A percentile compares a stretch with the other conserved stretches of the same genome.
Evolutionary conservation across 164 flowering plant species (phyloP).

Genomic region (Chimonanthus praecox): DNA sequence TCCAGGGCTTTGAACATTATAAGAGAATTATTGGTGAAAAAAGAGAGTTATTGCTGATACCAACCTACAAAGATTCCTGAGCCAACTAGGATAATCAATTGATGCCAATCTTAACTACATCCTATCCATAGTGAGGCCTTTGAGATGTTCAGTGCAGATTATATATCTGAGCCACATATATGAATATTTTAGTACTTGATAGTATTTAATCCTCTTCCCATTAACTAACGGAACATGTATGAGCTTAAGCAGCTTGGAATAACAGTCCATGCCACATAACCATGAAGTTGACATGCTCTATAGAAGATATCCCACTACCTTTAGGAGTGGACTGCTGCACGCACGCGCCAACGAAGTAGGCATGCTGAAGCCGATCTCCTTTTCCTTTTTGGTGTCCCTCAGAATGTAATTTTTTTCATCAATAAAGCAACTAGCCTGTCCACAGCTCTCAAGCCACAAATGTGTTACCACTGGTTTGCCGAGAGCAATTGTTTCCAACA

Average conservation of each 20-base stretch:
- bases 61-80: no score
- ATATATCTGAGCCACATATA: neutral
- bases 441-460: conserved; percentile 86
- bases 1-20: no score
- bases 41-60: no score
- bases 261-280: neutral
- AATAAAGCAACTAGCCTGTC: conserved; percentile 68
- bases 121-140: neutral
- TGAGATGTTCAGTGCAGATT: neutral
- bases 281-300: neutral
- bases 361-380: conserved; percentile 83
- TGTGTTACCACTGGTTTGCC: conserved; percentile 88
- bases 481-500: conserved; percentile 89
- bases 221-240: neutral
- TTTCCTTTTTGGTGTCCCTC: conserved; percentile 85
- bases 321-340: conserved; percentile 57
- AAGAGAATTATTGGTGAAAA: no score
- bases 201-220: neutral
- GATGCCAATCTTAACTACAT: no score
- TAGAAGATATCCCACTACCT: conserved; percentile 24
- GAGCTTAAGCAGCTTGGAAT: neutral
- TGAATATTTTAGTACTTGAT: neutral
- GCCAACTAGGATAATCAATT: neutral
- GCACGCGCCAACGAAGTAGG: conserved; percentile 69
- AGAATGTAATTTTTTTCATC: conserved; percentile 77